These are phyloP conservation scores for Lactifluus pinguis DNA, from an alignment of 768 basidiomycete genomes.

Conservation along the genomic window DNA sequence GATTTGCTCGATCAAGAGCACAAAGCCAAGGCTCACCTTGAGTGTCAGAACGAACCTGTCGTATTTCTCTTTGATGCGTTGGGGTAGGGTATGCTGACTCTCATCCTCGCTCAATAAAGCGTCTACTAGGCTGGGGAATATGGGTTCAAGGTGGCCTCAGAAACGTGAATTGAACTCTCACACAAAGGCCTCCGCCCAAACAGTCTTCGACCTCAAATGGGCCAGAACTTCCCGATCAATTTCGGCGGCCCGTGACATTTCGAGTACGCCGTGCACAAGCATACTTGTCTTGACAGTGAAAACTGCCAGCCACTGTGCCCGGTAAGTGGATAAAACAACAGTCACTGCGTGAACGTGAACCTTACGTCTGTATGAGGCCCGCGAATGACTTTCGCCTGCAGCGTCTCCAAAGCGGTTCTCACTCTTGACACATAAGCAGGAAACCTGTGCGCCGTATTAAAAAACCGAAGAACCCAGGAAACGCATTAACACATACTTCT, in stretches of 20 bases:
- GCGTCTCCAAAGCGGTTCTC: neutral
- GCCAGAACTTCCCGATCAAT: neutral
- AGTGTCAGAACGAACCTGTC: neutral
- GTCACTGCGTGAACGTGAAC: neutral
- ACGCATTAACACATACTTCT: neutral
- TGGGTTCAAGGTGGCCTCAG: neutral
- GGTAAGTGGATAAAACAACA: neutral
- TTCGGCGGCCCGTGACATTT: neutral
- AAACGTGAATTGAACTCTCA: neutral
- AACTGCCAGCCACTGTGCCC: slow-evolving; percentile 3
- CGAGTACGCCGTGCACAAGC: slow-evolving; percentile 8
- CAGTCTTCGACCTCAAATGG: slow-evolving; percentile 9
- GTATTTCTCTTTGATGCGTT: neutral
- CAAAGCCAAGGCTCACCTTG: neutral
- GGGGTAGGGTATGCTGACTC: neutral
- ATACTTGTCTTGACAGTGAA: slow-evolving; percentile 11
- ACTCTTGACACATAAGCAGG: neutral
- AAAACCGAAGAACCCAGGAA: neutral
- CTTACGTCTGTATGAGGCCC: neutral
- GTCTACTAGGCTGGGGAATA: neutral
- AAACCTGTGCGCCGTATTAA: neutral
- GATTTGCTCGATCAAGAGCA: neutral
- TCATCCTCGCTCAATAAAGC: neutral
- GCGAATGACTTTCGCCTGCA: neutral
- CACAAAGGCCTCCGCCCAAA: slow-evolving; percentile 6